Evolutionary conservation across 305 asterid genomes (phyloP), one percentile per base, ranked within the genome.

Genomic region (Salvia sclarea): DNA sequence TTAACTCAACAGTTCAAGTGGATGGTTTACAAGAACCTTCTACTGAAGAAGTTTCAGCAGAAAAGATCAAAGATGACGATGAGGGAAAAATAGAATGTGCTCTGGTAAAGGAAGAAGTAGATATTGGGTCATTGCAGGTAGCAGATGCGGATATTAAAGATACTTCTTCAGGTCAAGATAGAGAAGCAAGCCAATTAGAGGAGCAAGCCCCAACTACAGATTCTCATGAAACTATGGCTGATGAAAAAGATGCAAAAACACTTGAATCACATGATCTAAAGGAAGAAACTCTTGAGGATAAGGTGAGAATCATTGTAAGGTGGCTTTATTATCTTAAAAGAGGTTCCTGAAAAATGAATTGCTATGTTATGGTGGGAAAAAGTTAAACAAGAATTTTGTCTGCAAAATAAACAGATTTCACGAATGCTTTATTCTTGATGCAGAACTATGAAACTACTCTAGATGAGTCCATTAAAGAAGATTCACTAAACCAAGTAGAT

Each of bases 11-110:
- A 69, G n/a, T 17, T n/a, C 53, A 70, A 70, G 74, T 48, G 64
- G 80, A 66, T 28, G 70, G 54, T 44, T 68, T 53, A 31, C 64
- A 71, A 61, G 45, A 73, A 53, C 64, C 73, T 65, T 69, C 70
- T 49, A 13, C 13, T 8, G 45, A 64, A 57, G 73, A 68, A 67
- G 67, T 13, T 64, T 49, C 45, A 8, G 35, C 24, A 30, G 66
- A 55, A 44, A 66, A 54, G 47, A 14, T 14, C 56, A 54, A 57
- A 6, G 71, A 75, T 66, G 71, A 72, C 37, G 67, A 53, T 45
- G 78, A 79, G 65, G 38, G 58, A 61, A 53, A 58, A 16, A 53
- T 11, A 2, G 64, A 40, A 48, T 57, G 21, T 66, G 28, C 25
- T 50, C 16, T 69, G 37, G 55, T 6, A 31, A 28, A 79, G 64